phyloP scores from a whole-genome alignment of 768 basidiomycete genomes.

The Mycena epipterygia region DNA sequence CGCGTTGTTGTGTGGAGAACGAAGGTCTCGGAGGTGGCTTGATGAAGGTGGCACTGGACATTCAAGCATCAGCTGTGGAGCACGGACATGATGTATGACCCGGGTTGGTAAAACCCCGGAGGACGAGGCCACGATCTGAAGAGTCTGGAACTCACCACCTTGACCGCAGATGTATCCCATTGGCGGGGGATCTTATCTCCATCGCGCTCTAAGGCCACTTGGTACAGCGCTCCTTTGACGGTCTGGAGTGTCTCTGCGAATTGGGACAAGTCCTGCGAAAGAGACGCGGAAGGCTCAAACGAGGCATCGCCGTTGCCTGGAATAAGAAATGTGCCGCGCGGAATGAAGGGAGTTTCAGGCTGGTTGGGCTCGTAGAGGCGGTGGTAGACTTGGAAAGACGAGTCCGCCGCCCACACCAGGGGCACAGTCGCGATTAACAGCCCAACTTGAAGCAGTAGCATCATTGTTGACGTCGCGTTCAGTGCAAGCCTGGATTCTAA shows the following conservation, averaged over 20 bases:
- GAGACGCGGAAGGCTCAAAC: constrained; percentile 56
- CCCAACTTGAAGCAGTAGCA: constrained; percentile 1
- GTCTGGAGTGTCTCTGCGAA: constrained; percentile 57
- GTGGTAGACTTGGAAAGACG: constrained; percentile 55
- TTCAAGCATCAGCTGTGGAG: background rate
- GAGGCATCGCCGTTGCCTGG: constrained; percentile 49
- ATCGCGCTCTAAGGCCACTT: constrained; percentile 74
- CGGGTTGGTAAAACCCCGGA: no score
- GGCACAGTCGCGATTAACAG: background rate
- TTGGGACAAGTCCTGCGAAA: constrained; percentile 60
- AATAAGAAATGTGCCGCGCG: constrained; percentile 59
- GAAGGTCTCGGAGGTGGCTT: constrained; percentile 67
- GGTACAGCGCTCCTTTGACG: constrained; percentile 68
- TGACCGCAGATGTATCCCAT: constrained; percentile 74
- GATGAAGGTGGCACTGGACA: constrained; percentile 76
- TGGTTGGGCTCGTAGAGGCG: constrained; percentile 65
- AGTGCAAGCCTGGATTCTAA: no score
- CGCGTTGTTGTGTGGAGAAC: constrained; percentile 65
- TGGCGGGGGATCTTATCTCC: constrained; percentile 56
- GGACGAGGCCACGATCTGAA: constrained; percentile 30
- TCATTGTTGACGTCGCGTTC: background rate
- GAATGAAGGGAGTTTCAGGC: constrained; percentile 53
- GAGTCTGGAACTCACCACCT: constrained; percentile 61
- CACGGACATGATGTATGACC: background rate
- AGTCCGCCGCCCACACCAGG: constrained; percentile 25